Base-by-base conservation (phyloP, 1,284 basidiomycete species). In the Heterobasidion parviporum region DNA sequence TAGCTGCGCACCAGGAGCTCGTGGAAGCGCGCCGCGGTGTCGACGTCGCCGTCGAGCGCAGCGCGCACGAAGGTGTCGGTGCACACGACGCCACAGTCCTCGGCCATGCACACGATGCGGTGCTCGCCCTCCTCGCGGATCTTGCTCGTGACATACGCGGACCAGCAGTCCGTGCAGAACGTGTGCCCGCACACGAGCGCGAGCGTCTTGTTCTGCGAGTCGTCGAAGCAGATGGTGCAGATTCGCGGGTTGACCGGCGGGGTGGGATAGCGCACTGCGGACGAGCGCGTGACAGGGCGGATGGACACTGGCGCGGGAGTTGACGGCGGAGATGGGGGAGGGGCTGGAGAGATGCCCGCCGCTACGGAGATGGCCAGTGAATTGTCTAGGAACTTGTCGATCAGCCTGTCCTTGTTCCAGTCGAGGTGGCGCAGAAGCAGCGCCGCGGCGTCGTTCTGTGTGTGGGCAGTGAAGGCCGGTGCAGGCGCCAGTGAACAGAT, bases 361-460 rank as follows among this genome's bases (percentile, higher is more conserved):
- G 83, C 80, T 26, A 81, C 76, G 45, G 87, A 81, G 5, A 94
- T 80, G 8, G 75, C 72, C 15, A 83, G 77, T 1, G 91, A 80
- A 61, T 92, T 89, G 64, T 94, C 94, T 92, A 95, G 94, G 72
- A 92, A 97, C 68, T 89, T 87, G 75, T 97, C 92, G 60, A 92
- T 92, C n/a, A 98, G 81, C 57, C 87, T 87, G 71, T 99, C 96
- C 67, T 92, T 92, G 78, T 99, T 98, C 96, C 96, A 99, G 50
- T 80, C 78, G 76, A 90, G 86, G 72, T 94, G 78, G 35, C 94
- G 85, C 50, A 99, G 76, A 6, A 99, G 78, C 50, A 95, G 77
- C 1, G 87, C 81, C 2, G 95, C 94, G 3, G 78, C 78, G 60
- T 74, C 64, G 20, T 56, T 50, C 73, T 72, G 55, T 48, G 46